Percentiles rank a stretch among this genome's conserved stretches.
Conservation (phyloP, 768 basidiomycete species). For the Termitomyces sp. region DNA sequence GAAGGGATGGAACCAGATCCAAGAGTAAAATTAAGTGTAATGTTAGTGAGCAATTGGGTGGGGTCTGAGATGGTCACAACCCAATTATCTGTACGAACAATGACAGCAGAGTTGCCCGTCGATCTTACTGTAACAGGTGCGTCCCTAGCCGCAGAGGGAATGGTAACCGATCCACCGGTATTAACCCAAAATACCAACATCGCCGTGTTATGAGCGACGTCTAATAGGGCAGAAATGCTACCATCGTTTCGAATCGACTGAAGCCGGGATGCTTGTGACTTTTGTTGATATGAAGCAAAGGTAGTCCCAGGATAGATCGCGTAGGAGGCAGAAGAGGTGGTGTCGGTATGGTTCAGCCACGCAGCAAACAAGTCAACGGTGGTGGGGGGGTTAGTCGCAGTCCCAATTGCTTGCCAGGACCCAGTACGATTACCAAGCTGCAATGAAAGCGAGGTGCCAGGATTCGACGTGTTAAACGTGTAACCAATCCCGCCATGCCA, state of each 20-base stretch:
- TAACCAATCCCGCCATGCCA: conserved; percentile 73
- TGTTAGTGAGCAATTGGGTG: conserved; percentile 46
- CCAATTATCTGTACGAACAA: conserved; percentile 41
- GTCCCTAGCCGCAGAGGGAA: conserved; percentile 25
- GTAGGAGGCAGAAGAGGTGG: conserved; percentile 45
- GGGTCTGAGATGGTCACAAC: conserved; percentile 66
- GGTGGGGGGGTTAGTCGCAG: conserved; percentile 52
- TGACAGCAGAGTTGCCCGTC: conserved; percentile 43
- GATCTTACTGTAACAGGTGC: conserved; percentile 34
- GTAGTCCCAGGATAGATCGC: conserved; percentile 54
- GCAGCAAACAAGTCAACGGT: conserved; percentile 67
- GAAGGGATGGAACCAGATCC: conserved; percentile 15
- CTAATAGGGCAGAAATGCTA: conserved; percentile 49
- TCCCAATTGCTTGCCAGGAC: conserved; percentile 63
- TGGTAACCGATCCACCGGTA: conserved; percentile 41
- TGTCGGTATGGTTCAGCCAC: conserved; percentile 47
- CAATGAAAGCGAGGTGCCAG: conserved; percentile 33
- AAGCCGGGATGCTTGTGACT: conserved; percentile 30
- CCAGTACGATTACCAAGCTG: conserved; percentile 52
- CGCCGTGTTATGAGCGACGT: conserved; percentile 37
- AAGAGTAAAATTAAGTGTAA: conserved; percentile 31
- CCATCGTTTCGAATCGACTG: conserved; percentile 46
- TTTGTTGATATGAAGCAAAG: conserved; percentile 37
- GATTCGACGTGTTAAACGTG: conserved; percentile 36
- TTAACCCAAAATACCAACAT: conserved; percentile 59